A percentile compares a stretch with the other conserved stretches of the same genome.
Evolutionary conservation across 2,329 filamentous ascomycete species (phyloP).

Genomic region (Fusarium sp.): DNA sequence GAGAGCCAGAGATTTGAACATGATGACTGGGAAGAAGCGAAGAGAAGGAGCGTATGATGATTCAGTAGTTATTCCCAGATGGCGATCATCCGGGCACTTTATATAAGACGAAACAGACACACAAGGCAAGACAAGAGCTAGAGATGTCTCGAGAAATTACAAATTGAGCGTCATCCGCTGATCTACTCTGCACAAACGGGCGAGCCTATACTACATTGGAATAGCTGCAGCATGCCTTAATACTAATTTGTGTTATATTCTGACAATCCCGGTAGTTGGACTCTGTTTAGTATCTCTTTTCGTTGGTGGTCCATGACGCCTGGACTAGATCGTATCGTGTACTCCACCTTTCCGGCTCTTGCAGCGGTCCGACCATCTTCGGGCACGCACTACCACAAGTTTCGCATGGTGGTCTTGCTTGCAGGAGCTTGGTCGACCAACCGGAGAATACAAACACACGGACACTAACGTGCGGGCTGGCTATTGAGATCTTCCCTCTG

Average conservation of each 20-base stretch:
- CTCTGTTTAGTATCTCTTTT: background rate
- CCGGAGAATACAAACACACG: conserved; percentile 30
- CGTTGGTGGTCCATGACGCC: background rate
- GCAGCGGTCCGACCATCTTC: conserved; percentile 9
- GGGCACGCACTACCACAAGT: background rate
- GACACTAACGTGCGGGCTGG: conserved; percentile 17
- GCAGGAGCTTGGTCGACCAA: conserved; percentile 1
- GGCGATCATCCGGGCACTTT: conserved; percentile 17
- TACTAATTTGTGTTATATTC: background rate
- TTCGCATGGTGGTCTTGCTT: background rate
- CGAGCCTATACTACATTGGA: background rate
- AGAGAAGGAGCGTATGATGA: background rate
- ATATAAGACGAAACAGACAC: conserved; percentile 21
- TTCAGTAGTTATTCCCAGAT: background rate
- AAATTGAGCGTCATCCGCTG: conserved; percentile 24
- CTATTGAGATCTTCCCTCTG: conserved; percentile 42
- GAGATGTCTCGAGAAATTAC: conserved; percentile 14
- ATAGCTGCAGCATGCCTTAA: background rate
- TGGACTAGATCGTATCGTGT: background rate
- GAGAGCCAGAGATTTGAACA: conserved; percentile 40
- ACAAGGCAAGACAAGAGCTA: background rate
- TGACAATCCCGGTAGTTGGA: background rate
- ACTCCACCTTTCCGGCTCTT: background rate
- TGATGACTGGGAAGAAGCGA: conserved; percentile 21
- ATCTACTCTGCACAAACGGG: conserved; percentile 9